A percentile compares a stretch with the other conserved stretches of the same genome.
These are phyloP conservation scores for Lactifluus piperatus DNA, from an alignment of 768 basidiomycete genomes.

Conservation along the genomic window DNA sequence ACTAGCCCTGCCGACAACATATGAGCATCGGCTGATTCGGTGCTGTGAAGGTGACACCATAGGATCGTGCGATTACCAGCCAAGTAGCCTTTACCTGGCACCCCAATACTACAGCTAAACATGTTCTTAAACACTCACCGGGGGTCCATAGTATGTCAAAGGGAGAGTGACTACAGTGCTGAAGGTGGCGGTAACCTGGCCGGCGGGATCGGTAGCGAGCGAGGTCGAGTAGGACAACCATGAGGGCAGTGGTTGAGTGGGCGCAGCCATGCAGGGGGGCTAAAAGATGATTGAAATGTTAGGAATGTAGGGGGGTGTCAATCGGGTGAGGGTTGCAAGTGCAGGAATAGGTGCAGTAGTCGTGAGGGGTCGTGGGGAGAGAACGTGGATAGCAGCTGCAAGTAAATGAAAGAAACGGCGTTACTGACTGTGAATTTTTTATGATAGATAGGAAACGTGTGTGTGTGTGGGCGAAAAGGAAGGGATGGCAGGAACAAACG, in stretches of 20 bases:
- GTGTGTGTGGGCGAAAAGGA: neutral
- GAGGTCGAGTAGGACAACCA: slow-evolving; percentile 60
- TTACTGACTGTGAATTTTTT: too few relatives aligned
- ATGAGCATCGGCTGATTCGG: neutral
- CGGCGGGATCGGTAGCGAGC: slow-evolving; percentile 43
- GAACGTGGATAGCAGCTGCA: slow-evolving; percentile 15
- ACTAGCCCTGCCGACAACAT: neutral
- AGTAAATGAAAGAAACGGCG: neutral
- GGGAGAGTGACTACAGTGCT: slow-evolving; percentile 55
- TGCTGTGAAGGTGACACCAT: neutral
- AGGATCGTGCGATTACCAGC: neutral
- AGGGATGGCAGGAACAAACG: neutral
- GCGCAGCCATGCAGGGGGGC: slow-evolving; percentile 40
- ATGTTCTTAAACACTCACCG: slow-evolving; percentile 42
- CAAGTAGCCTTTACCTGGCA: neutral
- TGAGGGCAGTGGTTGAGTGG: slow-evolving; percentile 59
- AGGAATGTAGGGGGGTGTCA: neutral
- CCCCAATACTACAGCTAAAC: neutral
- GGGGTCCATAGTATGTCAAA: slow-evolving; percentile 75
- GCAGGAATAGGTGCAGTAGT: slow-evolving; percentile 14
- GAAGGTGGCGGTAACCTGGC: slow-evolving; percentile 45
- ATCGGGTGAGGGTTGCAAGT: slow-evolving; percentile 7
- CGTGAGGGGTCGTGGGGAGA: neutral
- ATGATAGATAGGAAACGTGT: too few relatives aligned
- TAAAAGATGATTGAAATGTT: neutral